Percentiles rank a stretch among this genome's conserved stretches.
Conservation (phyloP, 345 rosid species). For the Gossypium stocksii region DNA sequence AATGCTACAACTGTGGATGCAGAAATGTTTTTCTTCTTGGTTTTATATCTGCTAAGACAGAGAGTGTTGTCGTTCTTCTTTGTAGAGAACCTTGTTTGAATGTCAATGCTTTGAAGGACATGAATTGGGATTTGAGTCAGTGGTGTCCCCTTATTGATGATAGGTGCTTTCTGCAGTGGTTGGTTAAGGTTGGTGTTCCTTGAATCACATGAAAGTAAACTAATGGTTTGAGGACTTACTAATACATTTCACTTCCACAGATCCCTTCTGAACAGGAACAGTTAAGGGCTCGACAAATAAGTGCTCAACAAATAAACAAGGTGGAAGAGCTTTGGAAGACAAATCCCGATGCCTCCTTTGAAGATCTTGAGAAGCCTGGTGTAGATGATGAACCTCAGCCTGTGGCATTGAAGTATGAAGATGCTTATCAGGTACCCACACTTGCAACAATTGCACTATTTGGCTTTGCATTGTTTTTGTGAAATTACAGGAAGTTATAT, state of each 20-base stretch:
- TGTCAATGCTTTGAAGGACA: slow-evolving; percentile 97
- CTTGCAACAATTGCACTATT: slow-evolving; percentile 10
- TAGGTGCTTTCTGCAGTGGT: slow-evolving; percentile 98
- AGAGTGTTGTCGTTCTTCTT: slow-evolving; percentile 97
- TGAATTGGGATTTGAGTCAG: slow-evolving; percentile 99
- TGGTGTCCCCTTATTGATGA: slow-evolving; percentile 99
- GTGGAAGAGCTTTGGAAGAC: slow-evolving; percentile 99
- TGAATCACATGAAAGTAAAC: background rate
- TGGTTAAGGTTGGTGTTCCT: slow-evolving; percentile 72
- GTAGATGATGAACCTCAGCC: slow-evolving; percentile 99
- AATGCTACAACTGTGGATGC: slow-evolving; percentile 99
- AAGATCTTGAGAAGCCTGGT: slow-evolving; percentile 99
- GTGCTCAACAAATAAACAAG: slow-evolving; percentile 98
- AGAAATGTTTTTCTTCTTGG: slow-evolving; percentile 98
- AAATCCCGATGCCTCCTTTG: slow-evolving; percentile 95
- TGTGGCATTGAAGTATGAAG: slow-evolving; percentile 92
- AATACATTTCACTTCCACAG: slow-evolving; percentile 38
- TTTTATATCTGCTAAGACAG: slow-evolving; percentile 96
- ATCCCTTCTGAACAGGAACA: slow-evolving; percentile 99
- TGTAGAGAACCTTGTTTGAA: slow-evolving; percentile 98
- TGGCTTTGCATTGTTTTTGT: slow-evolving; percentile 3
- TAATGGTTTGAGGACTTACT: slow-evolving; percentile 16
- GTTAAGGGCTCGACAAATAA: slow-evolving; percentile 96
- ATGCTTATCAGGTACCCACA: slow-evolving; percentile 85
- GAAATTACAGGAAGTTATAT: background rate